Base-by-base conservation (phyloP, 2,329 filamentous ascomycete genomes). In the Trichoderma semiorbis region DNA sequence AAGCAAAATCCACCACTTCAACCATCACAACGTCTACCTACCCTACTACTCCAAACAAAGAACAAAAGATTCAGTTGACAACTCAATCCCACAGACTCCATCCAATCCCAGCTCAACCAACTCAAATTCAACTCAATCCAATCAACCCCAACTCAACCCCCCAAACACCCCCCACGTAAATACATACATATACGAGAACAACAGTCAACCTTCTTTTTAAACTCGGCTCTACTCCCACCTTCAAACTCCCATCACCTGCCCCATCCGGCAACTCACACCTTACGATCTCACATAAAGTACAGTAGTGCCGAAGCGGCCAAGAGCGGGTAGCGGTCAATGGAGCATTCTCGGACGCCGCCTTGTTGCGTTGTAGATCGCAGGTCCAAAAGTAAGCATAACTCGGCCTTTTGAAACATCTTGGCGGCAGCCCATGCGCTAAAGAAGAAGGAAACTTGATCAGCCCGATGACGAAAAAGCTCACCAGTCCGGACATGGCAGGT, bases 141-240 rank as follows among this genome's bases (percentile, higher is more conserved):
- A 34, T 7, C 28, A 36, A 36, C 34, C 39, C 39, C 36, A 7
- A 8, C 10, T 50, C 24, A 28, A 28, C 14, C 53, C n/a, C n/a
- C 10, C 14, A 18, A 16, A 24, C 10, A 63, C 34, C 34, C 60
- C 26, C 26, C 18, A 36, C 18, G 12, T 14, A 65, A 7, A 16
- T 12, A 65, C 28, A 47, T 21, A 26, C 12, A 18, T 32, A 36
- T 39, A 43, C 39, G 39, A 43, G 7, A 43, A 14, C 34, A 39
- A 39, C 36, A 32, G 28, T 24, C 30, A 57, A 24, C 50, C 24
- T 66, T 30, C 18, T 30, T 50, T 60, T 53, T 14, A 61, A 62
- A 53, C 67, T 69, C 57, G 58, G 58, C 57, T 50, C 57, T 69
- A 53, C 67, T 68, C 50, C 16, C 57, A 69, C 39, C 67, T 69